Conservation (phyloP, 2,329 filamentous ascomycete genomes). For the Ophiostoma ulmi region DNA sequence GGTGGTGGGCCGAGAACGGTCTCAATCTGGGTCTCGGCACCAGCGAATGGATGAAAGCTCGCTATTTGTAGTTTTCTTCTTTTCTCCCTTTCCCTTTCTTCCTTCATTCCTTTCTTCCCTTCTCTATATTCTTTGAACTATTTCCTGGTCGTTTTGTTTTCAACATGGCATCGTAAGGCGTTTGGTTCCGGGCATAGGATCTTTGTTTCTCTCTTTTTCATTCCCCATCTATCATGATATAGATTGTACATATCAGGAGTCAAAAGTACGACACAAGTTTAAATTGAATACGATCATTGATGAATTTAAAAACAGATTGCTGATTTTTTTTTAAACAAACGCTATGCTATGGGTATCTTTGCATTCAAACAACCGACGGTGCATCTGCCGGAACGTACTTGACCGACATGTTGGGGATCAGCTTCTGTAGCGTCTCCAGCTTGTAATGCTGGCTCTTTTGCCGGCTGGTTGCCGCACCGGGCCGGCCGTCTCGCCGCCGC, state of each 20-base stretch:
- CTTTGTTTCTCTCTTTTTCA: neutral
- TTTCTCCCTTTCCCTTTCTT: neutral
- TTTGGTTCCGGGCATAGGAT: neutral
- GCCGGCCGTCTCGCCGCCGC: conserved; percentile 53
- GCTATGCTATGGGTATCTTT: conserved; percentile 3
- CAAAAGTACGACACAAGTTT: conserved; percentile 8
- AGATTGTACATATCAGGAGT: neutral
- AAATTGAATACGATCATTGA: conserved; percentile 10
- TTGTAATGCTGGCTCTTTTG: conserved; percentile 61
- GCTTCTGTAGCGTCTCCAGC: conserved; percentile 59
- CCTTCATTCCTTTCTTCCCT: neutral
- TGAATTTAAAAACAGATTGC: neutral
- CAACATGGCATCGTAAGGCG: conserved; percentile 9
- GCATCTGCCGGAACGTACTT: conserved; percentile 25
- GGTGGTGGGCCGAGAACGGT: conserved; percentile 85
- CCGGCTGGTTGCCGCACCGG: conserved; percentile 56
- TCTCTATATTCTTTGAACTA: neutral
- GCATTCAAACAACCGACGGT: too few species aligned
- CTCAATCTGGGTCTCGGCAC: conserved; percentile 76
- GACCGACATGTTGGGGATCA: conserved; percentile 59
- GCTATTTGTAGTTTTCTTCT: conserved; percentile 53
- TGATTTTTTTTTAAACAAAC: neutral
- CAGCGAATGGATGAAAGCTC: conserved; percentile 84
- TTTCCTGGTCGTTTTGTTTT: neutral
- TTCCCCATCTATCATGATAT: conserved; percentile 1